A percentile compares a stretch with the other conserved stretches of the same genome.
These are phyloP conservation scores for Alternaria sp. DNA, from an alignment of 2,329 filamentous ascomycete species.

Conservation along the genomic window DNA sequence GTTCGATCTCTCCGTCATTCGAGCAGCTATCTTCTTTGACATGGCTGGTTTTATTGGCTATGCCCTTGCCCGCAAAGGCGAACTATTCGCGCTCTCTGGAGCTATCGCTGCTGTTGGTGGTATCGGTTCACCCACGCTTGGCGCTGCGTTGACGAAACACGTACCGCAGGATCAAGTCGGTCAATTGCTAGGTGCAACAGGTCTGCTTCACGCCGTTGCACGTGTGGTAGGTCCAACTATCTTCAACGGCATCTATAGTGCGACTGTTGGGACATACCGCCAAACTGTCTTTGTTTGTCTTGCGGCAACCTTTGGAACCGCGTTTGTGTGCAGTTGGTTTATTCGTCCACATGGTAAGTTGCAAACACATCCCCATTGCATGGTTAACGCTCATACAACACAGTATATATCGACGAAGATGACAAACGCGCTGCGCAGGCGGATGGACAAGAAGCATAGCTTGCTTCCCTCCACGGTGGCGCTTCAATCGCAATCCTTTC, in stretches of 20 bases:
- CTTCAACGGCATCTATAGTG: constrained; percentile 87
- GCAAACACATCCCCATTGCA: neutral
- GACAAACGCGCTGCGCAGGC: constrained; percentile 8
- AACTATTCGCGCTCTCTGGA: constrained; percentile 75
- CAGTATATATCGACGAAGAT: constrained; percentile 23
- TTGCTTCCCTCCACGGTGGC: constrained; percentile 3
- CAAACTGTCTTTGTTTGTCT: constrained; percentile 86
- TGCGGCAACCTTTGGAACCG: constrained; percentile 70
- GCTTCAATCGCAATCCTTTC: neutral
- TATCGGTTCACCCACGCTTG: constrained; percentile 84
- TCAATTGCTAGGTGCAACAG: constrained; percentile 86
- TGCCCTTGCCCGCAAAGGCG: constrained; percentile 67
- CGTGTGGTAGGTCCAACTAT: constrained; percentile 80
- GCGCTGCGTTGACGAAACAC: constrained; percentile 88
- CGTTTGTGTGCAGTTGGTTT: constrained; percentile 73
- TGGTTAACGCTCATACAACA: neutral
- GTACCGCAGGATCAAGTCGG: constrained; percentile 84
- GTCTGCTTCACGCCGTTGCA: constrained; percentile 83
- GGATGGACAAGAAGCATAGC: constrained; percentile 13
- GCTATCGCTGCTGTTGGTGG: constrained; percentile 80
- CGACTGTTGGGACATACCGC: constrained; percentile 79
- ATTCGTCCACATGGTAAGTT: constrained; percentile 77
- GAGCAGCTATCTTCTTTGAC: constrained; percentile 78
- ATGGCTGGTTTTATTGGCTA: constrained; percentile 80
- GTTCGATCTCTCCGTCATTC: constrained; percentile 81